Conservation (phyloP, 176 grass and related monocot species). For the Cenchrus purpureus region DNA sequence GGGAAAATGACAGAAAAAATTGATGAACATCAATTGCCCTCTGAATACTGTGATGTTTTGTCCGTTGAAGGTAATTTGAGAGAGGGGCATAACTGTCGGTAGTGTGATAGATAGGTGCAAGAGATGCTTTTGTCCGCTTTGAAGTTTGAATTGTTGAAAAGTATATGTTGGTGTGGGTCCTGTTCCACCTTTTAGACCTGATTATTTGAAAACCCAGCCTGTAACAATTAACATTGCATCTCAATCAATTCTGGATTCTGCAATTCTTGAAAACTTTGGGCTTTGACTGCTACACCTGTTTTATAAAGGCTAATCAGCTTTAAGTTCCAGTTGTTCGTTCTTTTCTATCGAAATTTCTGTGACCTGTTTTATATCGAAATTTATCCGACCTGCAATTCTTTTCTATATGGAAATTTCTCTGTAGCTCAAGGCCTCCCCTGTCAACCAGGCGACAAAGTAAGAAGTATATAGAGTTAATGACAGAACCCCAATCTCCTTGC, state of each 20-base stretch:
- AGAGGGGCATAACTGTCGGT: not conserved
- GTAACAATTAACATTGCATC: not conserved
- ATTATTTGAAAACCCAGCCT: not conserved
- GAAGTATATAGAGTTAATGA: no score
- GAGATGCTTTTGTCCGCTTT: slow-evolving; percentile 11
- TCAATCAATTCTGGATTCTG: not conserved
- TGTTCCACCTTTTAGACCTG: not conserved
- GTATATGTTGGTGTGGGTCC: not conserved
- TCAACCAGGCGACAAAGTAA: no score
- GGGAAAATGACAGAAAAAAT: not conserved
- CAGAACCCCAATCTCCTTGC: no score
- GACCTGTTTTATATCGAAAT: no score
- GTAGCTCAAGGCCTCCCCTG: no score
- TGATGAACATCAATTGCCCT: not conserved
- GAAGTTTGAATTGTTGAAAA: slow-evolving; percentile 25
- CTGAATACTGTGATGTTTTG: not conserved
- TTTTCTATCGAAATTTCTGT: no score
- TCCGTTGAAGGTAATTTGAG: not conserved
- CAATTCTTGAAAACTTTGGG: not conserved
- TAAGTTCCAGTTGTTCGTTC: not conserved
- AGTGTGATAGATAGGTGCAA: not conserved
- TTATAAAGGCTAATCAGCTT: not conserved
- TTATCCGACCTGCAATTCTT: no score
- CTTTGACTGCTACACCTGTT: not conserved
- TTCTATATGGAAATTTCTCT: no score